phyloP scores from a whole-genome alignment of 495 filamentous ascomycete genomes.

The Penicillium soppii region DNA sequence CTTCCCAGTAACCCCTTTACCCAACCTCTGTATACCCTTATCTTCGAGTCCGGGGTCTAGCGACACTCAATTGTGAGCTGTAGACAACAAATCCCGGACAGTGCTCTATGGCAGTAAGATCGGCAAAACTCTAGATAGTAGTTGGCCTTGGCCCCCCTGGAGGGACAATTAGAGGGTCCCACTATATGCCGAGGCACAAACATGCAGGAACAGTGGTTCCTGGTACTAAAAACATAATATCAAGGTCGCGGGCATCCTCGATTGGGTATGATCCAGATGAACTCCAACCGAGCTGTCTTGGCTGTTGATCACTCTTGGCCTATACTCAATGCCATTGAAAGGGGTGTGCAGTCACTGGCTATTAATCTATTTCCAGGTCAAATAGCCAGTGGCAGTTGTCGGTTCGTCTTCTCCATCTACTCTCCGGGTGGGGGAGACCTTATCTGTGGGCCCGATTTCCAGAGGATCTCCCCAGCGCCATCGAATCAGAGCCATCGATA shows the following conservation, averaged over 20 bases:
- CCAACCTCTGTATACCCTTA: conserved; percentile 3
- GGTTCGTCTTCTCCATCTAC: conserved; percentile 5
- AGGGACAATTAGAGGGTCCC: not conserved
- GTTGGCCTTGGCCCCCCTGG: not conserved
- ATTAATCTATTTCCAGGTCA: not conserved
- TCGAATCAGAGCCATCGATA: conserved; percentile 8
- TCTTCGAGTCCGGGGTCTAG: not conserved
- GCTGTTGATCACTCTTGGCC: conserved; percentile 18
- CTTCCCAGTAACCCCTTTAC: not conserved
- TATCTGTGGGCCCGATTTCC: conserved; percentile 24
- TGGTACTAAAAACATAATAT: not conserved
- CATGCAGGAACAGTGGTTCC: conserved; percentile 7
- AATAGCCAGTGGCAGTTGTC: conserved; percentile 13
- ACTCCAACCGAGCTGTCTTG: conserved; percentile 19
- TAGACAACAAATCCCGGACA: not conserved
- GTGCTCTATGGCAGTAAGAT: conserved; percentile 7
- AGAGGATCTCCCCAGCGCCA: conserved; percentile 12
- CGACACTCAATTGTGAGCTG: conserved; percentile 1
- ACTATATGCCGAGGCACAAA: not conserved
- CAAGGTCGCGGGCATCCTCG: not conserved
- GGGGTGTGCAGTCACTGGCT: not conserved
- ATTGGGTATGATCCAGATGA: conserved; percentile 1
- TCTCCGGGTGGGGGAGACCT: conserved; percentile 11
- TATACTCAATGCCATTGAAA: conserved; percentile 1
- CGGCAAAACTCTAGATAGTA: conserved; percentile 20